A percentile compares a stretch with the other conserved stretches of the same genome.
Evolutionary conservation across 2,329 filamentous ascomycete genomes (phyloP).

Genomic region (Leptographium galeiforme): DNA sequence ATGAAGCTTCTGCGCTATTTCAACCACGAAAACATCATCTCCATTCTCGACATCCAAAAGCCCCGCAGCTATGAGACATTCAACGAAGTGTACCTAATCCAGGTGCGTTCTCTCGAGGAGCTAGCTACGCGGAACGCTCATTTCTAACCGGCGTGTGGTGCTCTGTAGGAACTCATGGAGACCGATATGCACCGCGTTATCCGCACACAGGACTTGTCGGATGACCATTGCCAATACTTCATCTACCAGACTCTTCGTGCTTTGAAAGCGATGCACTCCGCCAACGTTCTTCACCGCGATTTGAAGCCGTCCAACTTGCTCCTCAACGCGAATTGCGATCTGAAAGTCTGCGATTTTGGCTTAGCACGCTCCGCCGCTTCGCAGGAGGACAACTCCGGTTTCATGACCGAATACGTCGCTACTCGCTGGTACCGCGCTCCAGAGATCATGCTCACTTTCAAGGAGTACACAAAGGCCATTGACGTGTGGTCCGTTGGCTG

Average conservation of each 20-base stretch:
- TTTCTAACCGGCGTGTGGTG: background rate
- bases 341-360: slow-evolving; percentile 98
- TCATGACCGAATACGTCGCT: slow-evolving; percentile 99
- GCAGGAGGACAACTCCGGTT: slow-evolving; percentile 98
- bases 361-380: slow-evolving; percentile 90
- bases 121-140: background rate
- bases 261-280: slow-evolving; percentile 98
- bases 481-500: slow-evolving; percentile 99
- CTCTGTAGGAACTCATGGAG: slow-evolving; percentile 81
- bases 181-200: slow-evolving; percentile 99
- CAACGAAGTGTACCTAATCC: slow-evolving; percentile 96
- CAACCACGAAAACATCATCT: slow-evolving; percentile 99
- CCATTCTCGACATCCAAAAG: slow-evolving; percentile 97
- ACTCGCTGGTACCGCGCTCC: slow-evolving; percentile 98
- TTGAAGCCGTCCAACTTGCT: slow-evolving; percentile 95
- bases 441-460: slow-evolving; percentile 99
- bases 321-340: slow-evolving; percentile 94
- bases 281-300: slow-evolving; percentile 93
- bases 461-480: slow-evolving; percentile 99
- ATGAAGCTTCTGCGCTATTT: slow-evolving; percentile 99
- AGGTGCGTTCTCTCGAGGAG: slow-evolving; percentile 38
- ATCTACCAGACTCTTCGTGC: slow-evolving; percentile 98
- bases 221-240: slow-evolving; percentile 99
- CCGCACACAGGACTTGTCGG: slow-evolving; percentile 92
- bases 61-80: slow-evolving; percentile 92